Evolutionary conservation across 805 yeast genomes (phyloP), one percentile per base, ranked within the genome.

Genomic region (Candida nonsorbophila): DNA sequence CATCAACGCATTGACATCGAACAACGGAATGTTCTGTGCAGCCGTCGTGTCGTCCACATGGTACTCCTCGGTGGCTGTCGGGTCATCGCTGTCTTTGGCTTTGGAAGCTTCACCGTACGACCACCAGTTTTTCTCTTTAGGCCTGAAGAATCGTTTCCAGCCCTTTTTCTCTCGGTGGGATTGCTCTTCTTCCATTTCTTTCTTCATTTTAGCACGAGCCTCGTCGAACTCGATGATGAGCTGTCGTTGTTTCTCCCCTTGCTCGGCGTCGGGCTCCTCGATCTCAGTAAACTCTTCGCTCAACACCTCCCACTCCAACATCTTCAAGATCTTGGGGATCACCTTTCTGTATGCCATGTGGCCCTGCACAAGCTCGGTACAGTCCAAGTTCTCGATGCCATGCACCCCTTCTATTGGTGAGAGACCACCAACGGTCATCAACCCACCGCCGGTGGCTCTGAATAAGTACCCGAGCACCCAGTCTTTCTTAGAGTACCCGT

Each of bases 291-390:
- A 92, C 51, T 88, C 95, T 35, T 92, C 98, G 38, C 81, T 75
- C 23, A 87, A 52, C 4, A 92, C 86, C 32, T 84, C 81, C 77
- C 94, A 82, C 4, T 84, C 88, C 22, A 84, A 44, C 28, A 61
- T 56, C 38, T 72, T 71, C 40, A 92, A 52, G 24, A 92, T 67
- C 43, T 75, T 76, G 1, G 99, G 99, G 72, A 92, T 86, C 8
- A 86, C 87, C 38, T 81, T 81, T 61, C 98, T 81, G 58, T 92
- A 92, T n/a, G 83, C 86, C 96, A 92, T 85, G 61, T 92, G 98
- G 1, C 98, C 98, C 36, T 83, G 87, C 4, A 90, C 95, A 30
- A 68, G 45, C 12, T 79, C 86, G 0, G 97, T 84, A 47, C 94
- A 85, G 49, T 92, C 94, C 38, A 81, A 69, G 53, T 90, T 90